Evolutionary conservation across 257 asterid species (phyloP).

Genomic region (Henckelia pumila): DNA sequence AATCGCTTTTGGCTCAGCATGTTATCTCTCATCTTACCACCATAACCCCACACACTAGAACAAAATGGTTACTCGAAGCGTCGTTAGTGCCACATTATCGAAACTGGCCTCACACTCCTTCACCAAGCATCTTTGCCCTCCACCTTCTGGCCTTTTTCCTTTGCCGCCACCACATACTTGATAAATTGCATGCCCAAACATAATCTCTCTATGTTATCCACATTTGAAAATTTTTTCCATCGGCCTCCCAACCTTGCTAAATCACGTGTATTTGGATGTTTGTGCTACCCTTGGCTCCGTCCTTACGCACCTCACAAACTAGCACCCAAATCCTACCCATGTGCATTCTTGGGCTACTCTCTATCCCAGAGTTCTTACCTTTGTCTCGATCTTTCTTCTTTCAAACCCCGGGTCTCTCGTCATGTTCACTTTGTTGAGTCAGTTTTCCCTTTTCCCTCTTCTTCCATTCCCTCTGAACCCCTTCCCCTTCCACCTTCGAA

Average conservation of each 20-base stretch:
- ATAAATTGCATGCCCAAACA: not conserved
- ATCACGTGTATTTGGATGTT: slow-evolving; percentile 15
- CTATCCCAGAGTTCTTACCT: slow-evolving; percentile 10
- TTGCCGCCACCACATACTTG: no score
- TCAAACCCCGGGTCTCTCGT: not conserved
- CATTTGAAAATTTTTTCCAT: not conserved
- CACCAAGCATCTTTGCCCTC: no score
- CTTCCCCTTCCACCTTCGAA: not conserved
- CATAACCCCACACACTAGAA: no score
- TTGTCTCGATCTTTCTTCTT: no score
- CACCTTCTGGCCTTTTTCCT: no score
- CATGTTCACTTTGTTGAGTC: slow-evolving; percentile 18
- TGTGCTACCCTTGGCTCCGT: slow-evolving; percentile 17
- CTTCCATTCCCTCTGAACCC: no score
- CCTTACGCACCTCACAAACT: slow-evolving; percentile 12
- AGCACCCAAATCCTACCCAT: not conserved
- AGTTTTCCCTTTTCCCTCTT: not conserved
- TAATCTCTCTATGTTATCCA: not conserved
- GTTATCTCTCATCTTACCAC: no score
- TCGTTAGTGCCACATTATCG: no score
- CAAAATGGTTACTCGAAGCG: no score
- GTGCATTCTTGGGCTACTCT: slow-evolving; percentile 13
- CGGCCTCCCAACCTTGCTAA: not conserved
- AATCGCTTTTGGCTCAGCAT: no score
- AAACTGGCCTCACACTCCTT: no score